A percentile compares a stretch with the other conserved stretches of the same genome.
Conservation (phyloP, 371 early-diverging fungal genomes). For the Haplosporangium sp. region DNA sequence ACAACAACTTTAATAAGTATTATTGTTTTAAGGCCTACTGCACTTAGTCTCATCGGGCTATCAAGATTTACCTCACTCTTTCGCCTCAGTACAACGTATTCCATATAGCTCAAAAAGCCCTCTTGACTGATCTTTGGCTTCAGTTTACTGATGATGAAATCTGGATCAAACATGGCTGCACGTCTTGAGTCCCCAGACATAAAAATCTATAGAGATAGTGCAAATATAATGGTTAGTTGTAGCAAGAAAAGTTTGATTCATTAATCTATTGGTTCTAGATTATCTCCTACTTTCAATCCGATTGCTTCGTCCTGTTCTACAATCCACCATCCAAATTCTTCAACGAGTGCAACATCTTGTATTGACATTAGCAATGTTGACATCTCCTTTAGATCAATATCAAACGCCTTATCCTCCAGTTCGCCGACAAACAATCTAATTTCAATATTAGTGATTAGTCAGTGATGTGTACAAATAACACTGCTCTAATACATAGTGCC, state of each 20-base stretch:
- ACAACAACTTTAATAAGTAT: not conserved
- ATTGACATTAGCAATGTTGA: constrained; percentile 59
- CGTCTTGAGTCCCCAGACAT: constrained; percentile 47
- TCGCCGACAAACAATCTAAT: constrained; percentile 66
- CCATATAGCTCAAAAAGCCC: constrained; percentile 64
- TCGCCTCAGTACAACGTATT: constrained; percentile 65
- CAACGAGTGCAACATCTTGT: constrained; percentile 58
- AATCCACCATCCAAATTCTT: constrained; percentile 74
- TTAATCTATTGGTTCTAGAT: no score
- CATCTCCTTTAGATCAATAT: constrained; percentile 62
- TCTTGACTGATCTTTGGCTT: constrained; percentile 57
- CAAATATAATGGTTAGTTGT: not conserved
- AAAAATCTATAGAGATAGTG: constrained; percentile 51
- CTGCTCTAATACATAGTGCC: not conserved
- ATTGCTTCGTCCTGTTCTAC: constrained; percentile 59
- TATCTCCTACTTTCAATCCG: constrained; percentile 36
- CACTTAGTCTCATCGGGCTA: no score
- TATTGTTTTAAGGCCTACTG: not conserved
- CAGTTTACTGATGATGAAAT: constrained; percentile 61
- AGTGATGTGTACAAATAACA: not conserved
- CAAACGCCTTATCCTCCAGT: constrained; percentile 65
- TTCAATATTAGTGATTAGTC: not conserved
- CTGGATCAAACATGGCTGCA: constrained; percentile 64
- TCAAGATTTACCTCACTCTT: constrained; percentile 58
- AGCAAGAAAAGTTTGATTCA: no score